Conservation (phyloP, 129 eudicot species). For the Flaveria sonorensis region DNA sequence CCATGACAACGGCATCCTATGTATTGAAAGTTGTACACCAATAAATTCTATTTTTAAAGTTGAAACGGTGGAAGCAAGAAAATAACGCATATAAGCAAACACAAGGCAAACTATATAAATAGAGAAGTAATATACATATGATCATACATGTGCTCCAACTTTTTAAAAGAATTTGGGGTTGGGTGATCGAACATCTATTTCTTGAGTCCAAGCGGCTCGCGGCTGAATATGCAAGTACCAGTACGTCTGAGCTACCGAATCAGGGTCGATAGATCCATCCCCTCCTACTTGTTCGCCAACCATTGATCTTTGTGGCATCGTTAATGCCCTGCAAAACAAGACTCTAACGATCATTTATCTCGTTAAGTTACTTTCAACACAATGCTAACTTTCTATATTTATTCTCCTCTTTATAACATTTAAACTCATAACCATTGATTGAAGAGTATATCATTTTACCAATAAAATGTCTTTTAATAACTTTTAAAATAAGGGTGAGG, state of each 20-base stretch:
- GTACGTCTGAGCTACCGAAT: conserved; percentile 80
- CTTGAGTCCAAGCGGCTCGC: conserved; percentile 78
- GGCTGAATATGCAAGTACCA: conserved; percentile 85
- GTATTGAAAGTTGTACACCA: neutral
- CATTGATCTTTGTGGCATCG: conserved; percentile 34
- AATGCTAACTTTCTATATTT: no score
- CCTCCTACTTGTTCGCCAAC: conserved; percentile 48
- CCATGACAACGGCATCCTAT: conserved; percentile 2
- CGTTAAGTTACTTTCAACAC: no score
- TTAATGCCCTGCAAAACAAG: conserved; percentile 28
- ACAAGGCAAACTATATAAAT: neutral
- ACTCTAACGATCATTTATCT: neutral
- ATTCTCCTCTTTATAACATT: no score
- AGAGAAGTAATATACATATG: neutral
- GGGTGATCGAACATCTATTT: conserved; percentile 66
- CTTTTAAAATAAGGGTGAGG: no score
- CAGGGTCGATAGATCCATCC: conserved; percentile 70
- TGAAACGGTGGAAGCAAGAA: neutral
- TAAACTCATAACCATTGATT: no score
- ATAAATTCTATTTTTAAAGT: conserved; percentile 5
- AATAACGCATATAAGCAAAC: conserved; percentile 2
- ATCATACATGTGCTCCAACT: neutral
- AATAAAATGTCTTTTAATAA: no score
- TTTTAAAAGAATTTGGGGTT: conserved; percentile 42
- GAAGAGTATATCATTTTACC: no score